Conservation (phyloP, 2,329 filamentous ascomycete species). For the Paraconiothyrium sp. region DNA sequence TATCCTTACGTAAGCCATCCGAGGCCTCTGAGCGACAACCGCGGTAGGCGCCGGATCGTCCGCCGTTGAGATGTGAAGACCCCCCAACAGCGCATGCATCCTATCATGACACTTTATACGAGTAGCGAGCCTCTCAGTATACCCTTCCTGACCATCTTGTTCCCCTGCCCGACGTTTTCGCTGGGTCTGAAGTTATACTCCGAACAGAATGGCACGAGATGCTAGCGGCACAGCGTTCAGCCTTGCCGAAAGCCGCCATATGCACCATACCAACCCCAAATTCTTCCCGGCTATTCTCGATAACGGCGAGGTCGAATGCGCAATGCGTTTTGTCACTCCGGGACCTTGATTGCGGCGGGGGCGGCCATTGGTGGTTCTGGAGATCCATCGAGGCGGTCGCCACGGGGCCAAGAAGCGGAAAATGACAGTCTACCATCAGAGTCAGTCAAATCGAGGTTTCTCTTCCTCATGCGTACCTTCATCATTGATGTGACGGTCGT, state of each 20-base stretch:
- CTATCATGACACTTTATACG: neutral
- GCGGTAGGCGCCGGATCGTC: neutral
- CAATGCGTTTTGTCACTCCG: slow-evolving; percentile 3
- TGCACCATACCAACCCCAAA: neutral
- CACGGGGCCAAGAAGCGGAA: neutral
- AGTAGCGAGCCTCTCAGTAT: neutral
- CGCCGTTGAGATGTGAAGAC: neutral
- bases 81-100: neutral
- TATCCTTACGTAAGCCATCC: slow-evolving; percentile 12
- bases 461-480: neutral
- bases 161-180: neutral
- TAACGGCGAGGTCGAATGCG: neutral
- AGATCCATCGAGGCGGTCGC: neutral
- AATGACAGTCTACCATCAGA: slow-evolving; percentile 5
- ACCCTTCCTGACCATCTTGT: neutral
- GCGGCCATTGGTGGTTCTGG: neutral
- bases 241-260: neutral
- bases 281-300: neutral
- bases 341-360: neutral
- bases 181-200: neutral
- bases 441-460: slow-evolving; percentile 2
- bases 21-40: neutral
- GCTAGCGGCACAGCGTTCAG: neutral
- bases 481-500: neutral
- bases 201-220: neutral